A percentile compares a stretch with the other conserved stretches of the same genome.
Conservation (phyloP, 2,329 filamentous ascomycete genomes). For the Colletotrichum sp. region DNA sequence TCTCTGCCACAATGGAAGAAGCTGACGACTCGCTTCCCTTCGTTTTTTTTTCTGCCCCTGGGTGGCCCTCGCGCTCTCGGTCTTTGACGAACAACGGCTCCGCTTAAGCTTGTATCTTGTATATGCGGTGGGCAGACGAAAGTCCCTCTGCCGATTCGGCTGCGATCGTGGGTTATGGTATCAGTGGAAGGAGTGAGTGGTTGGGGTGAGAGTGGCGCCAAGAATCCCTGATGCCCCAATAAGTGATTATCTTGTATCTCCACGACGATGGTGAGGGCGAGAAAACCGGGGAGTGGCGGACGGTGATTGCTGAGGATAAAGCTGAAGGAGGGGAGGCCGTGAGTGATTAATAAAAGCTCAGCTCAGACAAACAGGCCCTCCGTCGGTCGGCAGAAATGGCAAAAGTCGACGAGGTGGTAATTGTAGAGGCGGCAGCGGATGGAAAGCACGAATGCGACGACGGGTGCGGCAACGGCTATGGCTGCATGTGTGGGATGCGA, state of each 20-base stretch:
- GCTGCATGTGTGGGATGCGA: neutral
- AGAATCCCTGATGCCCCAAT: neutral
- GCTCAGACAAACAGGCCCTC: neutral
- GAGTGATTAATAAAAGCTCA: neutral
- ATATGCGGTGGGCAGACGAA: neutral
- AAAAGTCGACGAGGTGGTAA: neutral
- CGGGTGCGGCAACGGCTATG: neutral
- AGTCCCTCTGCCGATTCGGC: neutral
- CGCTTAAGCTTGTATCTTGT: neutral
- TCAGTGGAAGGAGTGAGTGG: neutral
- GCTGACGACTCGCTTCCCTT: neutral
- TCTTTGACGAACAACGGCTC: neutral
- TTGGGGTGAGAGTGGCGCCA: neutral
- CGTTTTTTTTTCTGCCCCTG: neutral
- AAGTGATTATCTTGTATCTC: neutral
- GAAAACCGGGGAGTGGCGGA: neutral
- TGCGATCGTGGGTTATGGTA: neutral
- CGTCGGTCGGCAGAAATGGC: neutral
- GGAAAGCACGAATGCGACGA: neutral
- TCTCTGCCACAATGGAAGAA: neutral
- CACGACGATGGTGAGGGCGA: neutral
- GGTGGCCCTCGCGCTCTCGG: neutral
- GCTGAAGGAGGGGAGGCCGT: neutral
- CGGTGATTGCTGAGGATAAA: neutral
- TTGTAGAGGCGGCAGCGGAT: neutral